These are phyloP conservation scores for Sporisorium iseilematis-ciliati DNA, from an alignment of 1,284 basidiomycete genomes.

Conservation along the genomic window DNA sequence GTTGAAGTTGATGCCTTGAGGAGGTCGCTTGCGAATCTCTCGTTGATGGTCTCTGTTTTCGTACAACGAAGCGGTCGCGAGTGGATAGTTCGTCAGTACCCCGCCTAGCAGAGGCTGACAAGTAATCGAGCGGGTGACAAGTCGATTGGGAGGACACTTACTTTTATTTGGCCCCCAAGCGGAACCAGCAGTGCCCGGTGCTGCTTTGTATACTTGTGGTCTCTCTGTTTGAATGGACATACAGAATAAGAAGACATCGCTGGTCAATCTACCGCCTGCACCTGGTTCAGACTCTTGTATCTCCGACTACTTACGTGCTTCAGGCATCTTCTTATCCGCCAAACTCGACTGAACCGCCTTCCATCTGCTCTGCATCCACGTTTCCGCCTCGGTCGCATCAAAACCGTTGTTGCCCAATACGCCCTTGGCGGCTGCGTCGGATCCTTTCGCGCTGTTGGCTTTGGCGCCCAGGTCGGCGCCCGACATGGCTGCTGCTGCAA, in stretches of 20 bases:
- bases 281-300: background rate
- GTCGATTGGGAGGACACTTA: conserved; percentile 9
- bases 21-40: conserved; percentile 40
- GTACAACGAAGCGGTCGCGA: background rate
- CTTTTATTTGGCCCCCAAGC: conserved; percentile 54
- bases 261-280: background rate
- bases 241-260: background rate
- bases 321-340: conserved; percentile 22
- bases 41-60: conserved; percentile 43
- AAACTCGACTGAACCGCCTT: conserved; percentile 24
- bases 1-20: conserved; percentile 35
- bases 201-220: conserved; percentile 45
- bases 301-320: conserved; percentile 28
- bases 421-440: conserved; percentile 25
- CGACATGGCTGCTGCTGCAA: conserved; percentile 41
- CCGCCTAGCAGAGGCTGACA: too few species aligned
- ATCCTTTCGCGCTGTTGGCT: conserved; percentile 40
- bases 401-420: conserved; percentile 30
- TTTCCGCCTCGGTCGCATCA: conserved; percentile 34
- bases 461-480: conserved; percentile 40
- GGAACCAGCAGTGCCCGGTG: conserved; percentile 35
- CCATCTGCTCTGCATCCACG: conserved; percentile 47
- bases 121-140: background rate
- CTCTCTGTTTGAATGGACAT: conserved; percentile 20
- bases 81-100: background rate